These are phyloP conservation scores for Nothomitra cinnamomea DNA, from an alignment of 2,329 filamentous ascomycete genomes.

Conservation along the genomic window DNA sequence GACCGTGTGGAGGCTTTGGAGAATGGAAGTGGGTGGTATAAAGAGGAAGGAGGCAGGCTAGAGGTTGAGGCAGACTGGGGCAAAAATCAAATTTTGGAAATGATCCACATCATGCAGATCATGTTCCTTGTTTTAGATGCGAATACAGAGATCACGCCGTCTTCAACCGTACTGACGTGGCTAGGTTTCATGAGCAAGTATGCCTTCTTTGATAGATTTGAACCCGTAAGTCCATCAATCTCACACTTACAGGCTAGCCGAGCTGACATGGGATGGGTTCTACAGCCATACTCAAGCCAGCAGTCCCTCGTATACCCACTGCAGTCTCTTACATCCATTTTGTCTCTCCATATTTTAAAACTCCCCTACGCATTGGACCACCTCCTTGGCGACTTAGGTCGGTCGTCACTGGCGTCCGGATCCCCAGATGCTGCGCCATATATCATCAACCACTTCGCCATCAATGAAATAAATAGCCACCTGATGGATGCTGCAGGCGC, in stretches of 20 bases:
- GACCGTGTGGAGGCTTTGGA: slow-evolving; percentile 29
- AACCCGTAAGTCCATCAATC: slow-evolving; percentile 29
- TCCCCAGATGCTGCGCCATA: slow-evolving; percentile 35
- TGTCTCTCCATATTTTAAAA: slow-evolving; percentile 58
- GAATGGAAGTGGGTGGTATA: slow-evolving; percentile 19
- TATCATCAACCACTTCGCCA: slow-evolving; percentile 48
- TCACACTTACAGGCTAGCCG: slow-evolving; percentile 9
- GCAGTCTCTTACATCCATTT: slow-evolving; percentile 50
- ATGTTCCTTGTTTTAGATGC: slow-evolving; percentile 53
- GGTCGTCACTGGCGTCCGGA: slow-evolving; percentile 11
- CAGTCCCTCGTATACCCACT: slow-evolving; percentile 39
- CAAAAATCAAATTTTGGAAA: slow-evolving; percentile 47
- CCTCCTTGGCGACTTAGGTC: slow-evolving; percentile 29
- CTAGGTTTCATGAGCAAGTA: slow-evolving; percentile 53
- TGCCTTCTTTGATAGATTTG: slow-evolving; percentile 50
- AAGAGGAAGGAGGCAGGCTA: slow-evolving; percentile 30
- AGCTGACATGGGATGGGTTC: neutral
- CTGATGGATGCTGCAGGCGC: slow-evolving; percentile 41
- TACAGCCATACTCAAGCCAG: slow-evolving; percentile 25
- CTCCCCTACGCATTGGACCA: slow-evolving; percentile 41
- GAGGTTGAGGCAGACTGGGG: slow-evolving; percentile 45
- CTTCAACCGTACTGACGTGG: slow-evolving; percentile 50
- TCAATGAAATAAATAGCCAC: slow-evolving; percentile 58
- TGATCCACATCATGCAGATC: slow-evolving; percentile 55
- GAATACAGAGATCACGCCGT: slow-evolving; percentile 34